A percentile compares a stretch with the other conserved stretches of the same genome.
Evolutionary conservation across 176 grass and related monocot species (phyloP).

Genomic region (Alopecurus myosuroides): DNA sequence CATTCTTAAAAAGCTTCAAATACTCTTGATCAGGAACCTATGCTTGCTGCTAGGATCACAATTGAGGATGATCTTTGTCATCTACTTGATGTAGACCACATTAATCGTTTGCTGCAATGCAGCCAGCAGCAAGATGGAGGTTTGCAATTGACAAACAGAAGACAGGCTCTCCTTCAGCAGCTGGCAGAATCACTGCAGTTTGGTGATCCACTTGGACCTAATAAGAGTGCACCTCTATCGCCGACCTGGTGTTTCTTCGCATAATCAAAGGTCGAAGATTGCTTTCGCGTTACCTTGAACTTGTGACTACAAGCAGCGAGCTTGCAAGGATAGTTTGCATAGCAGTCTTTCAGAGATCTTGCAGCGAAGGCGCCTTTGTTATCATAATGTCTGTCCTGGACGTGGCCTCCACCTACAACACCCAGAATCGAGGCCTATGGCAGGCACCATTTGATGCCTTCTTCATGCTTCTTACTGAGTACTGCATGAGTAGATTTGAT

Average conservation of each 20-base stretch:
- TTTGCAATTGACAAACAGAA: constrained; percentile 48
- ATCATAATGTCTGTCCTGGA: constrained; percentile 73
- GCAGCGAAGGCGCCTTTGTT: constrained; percentile 59
- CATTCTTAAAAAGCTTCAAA: constrained; percentile 45
- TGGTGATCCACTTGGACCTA: constrained; percentile 65
- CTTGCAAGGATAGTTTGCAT: constrained; percentile 59
- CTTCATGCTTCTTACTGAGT: constrained; percentile 57
- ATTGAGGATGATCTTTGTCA: constrained; percentile 71
- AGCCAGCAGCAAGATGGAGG: constrained; percentile 65
- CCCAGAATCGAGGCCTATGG: constrained; percentile 50
- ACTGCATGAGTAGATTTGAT: constrained; percentile 67
- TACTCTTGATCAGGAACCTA: constrained; percentile 72
- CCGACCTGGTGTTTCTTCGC: constrained; percentile 71
- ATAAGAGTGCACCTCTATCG: constrained; percentile 27
- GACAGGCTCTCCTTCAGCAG: constrained; percentile 48
- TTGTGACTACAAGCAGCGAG: constrained; percentile 46
- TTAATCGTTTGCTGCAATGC: constrained; percentile 64
- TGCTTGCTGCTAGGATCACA: constrained; percentile 79
- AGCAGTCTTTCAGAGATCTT: constrained; percentile 68
- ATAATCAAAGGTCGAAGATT: constrained; percentile 71
- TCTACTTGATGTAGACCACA: constrained; percentile 74
- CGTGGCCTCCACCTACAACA: constrained; percentile 25
- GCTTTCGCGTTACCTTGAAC: constrained; percentile 50
- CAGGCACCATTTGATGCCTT: constrained; percentile 78
- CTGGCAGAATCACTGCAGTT: constrained; percentile 71